Evolutionary conservation across 768 basidiomycete species (phyloP), one percentile per base, ranked within the genome.

Genomic region (Rhodotorula paludigena): DNA sequence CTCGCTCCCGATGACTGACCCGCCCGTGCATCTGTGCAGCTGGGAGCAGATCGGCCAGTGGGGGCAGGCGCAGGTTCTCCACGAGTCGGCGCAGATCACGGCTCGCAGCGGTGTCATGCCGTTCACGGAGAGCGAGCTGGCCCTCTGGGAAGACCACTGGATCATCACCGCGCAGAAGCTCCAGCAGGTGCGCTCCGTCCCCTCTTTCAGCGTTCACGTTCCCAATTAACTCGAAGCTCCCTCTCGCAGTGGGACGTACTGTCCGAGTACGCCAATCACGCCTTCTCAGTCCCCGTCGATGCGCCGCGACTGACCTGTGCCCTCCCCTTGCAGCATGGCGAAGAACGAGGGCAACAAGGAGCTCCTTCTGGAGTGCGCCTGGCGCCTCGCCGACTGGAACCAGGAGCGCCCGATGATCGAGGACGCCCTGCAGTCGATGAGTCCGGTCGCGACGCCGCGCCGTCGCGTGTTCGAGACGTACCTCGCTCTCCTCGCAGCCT

Each of bases 81-180:
- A 99, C 78, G 96, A 99, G 78, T 80, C 81, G 33, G 96, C 93
- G 1, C 93, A 97, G 79, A 86, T 82, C 72, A 89, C 87, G 78
- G 87, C 92, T 14, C 83, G 92, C 53, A 82, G 84, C 7, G 90
- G 91, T 9, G 80, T 84, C 11, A 85, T 96, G 60, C 86, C 92
- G 2, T 98, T 93, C 80, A 88, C 89, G 20, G 96, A 99, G 78
- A 83, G 88, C 3, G 96, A 99, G 78, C 97, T 93, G 77, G 92
- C 89, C 74, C 81, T 99, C 28, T 99, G 96, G 96, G 96, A 99
- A 75, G 96, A 99, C 77, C 96, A 99, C 77, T 99, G 96, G 94
- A 89, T 99, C 66, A 80, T 93, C 14, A 84, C 92, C 2, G 88
- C 92, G 1, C 90, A 94, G 80, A 99, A 99, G 78, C 81, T 99